Conservation (phyloP, 2,329 filamentous ascomycete species). For the Nemania abortiva region DNA sequence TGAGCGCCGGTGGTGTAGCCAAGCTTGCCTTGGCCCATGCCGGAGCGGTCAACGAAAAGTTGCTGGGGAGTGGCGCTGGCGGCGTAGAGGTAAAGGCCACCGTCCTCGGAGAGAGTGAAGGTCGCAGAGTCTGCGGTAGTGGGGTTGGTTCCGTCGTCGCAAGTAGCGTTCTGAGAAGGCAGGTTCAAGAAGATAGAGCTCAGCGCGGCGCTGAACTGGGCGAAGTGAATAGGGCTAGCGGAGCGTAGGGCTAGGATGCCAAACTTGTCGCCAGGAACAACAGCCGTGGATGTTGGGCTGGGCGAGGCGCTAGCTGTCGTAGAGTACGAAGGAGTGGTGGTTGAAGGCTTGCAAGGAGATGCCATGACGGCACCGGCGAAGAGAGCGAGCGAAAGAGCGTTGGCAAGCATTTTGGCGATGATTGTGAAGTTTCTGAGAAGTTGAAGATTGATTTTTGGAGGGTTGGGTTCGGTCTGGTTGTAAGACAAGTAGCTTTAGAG, state of each 20-base stretch:
- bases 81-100: conserved; percentile 63
- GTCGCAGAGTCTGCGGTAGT: conserved; percentile 56
- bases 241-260: conserved; percentile 63
- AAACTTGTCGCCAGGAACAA: conserved; percentile 56
- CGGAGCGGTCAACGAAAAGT: conserved; percentile 66
- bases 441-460: neutral
- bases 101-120: conserved; percentile 61
- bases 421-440: neutral
- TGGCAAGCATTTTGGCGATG: conserved; percentile 54
- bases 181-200: conserved; percentile 60
- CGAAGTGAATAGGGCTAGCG: conserved; percentile 62
- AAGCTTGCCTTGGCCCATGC: conserved; percentile 69
- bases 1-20: conserved; percentile 64
- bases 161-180: conserved; percentile 61
- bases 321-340: too few species aligned
- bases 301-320: conserved; percentile 32
- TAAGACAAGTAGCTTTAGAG: neutral
- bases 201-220: conserved; percentile 58
- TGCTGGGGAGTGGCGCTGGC: conserved; percentile 59
- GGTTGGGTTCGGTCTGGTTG: neutral
- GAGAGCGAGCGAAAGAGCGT: conserved; percentile 65
- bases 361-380: conserved; percentile 51
- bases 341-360: conserved; percentile 5
- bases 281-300: conserved; percentile 34
- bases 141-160: conserved; percentile 56